Evolutionary conservation across 345 rosid species (phyloP), one percentile per base, ranked within the genome.

Genomic region (Gossypium rotundifolium): DNA sequence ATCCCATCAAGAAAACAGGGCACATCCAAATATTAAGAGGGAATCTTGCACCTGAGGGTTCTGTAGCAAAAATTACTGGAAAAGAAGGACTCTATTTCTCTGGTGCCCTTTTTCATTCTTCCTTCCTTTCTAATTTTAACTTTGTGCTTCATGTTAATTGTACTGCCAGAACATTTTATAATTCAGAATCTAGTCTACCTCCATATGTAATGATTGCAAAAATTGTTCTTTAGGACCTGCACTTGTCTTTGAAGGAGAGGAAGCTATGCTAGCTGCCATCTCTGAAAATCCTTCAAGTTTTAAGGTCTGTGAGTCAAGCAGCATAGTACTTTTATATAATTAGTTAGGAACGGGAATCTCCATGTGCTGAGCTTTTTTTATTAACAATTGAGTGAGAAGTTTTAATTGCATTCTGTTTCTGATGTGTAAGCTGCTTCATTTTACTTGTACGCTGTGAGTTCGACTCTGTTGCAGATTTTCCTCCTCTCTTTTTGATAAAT

Each of bases 1-100:
- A 89, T 67, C 99, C 99, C 65, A 93, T 96, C 78, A 96, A 96
- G 87, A 65, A 87, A 88, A 93, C 99, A 8, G 99, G 96, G 69
- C 99, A 96, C 74, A 84, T 96, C 77, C 99, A 96, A 82, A 87
- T 93, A 74, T 83, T 96, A 76, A 78, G 83, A 29, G 99, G 99
- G 79, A 94, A 96, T 83, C 83, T 95, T 70, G 98, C 99, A 33
- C 96, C 99, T 12, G 89, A 93, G 23, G 99, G 99, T 78, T 95
- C 97, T 77, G 97, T 95, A 42, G 99, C 99, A 66, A 95, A 95
- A 83, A 95, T 95, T 79, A 95, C 99, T 2, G 99, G 99, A 79
- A 95, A 95, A 82, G 99, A 95, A 82, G 99, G 99, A 42, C 81
- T 95, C 23, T 93, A 86, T 85, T 95, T 95, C 82, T 88, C 94